A percentile compares a stretch with the other conserved stretches of the same genome.
Conservation (phyloP, 2,329 filamentous ascomycete species). For the Endothia cerciana region DNA sequence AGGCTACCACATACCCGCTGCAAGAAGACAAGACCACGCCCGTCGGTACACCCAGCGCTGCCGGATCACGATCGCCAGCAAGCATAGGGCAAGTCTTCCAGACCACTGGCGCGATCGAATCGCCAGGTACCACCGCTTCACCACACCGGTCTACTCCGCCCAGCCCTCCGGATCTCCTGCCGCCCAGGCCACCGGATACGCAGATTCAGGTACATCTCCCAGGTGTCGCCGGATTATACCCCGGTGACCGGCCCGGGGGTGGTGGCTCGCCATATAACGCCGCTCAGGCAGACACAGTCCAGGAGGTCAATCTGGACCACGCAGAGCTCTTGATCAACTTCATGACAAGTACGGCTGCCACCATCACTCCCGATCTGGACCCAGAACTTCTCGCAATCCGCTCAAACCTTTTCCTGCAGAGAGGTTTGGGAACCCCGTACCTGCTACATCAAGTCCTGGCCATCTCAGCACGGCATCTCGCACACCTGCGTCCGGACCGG, state of each 20-base stretch:
- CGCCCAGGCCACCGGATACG: not conserved
- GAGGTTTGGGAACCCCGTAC: not conserved
- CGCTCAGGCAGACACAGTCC: not conserved
- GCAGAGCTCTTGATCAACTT: constrained; percentile 13
- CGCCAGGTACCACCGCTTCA: not conserved
- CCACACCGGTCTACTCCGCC: not conserved
- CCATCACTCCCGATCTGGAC: not conserved
- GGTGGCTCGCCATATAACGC: not conserved
- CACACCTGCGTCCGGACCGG: constrained; percentile 27
- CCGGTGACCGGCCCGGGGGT: not conserved
- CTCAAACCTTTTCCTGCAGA: constrained; percentile 1
- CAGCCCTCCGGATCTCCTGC: not conserved
- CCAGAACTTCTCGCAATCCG: not conserved
- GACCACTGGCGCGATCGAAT: not conserved
- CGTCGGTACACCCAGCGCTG: not conserved
- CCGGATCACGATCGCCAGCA: not conserved
- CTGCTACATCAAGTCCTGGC: constrained; percentile 16
- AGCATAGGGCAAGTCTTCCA: not conserved
- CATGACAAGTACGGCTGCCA: not conserved
- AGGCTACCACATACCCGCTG: not conserved
- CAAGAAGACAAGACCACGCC: not conserved
- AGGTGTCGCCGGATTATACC: not conserved
- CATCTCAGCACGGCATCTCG: constrained; percentile 13
- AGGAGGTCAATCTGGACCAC: constrained; percentile 16
- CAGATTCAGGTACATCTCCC: not conserved